phyloP scores from a whole-genome alignment of 2,329 filamentous ascomycete species.

The Alternaria ethzedia region DNA sequence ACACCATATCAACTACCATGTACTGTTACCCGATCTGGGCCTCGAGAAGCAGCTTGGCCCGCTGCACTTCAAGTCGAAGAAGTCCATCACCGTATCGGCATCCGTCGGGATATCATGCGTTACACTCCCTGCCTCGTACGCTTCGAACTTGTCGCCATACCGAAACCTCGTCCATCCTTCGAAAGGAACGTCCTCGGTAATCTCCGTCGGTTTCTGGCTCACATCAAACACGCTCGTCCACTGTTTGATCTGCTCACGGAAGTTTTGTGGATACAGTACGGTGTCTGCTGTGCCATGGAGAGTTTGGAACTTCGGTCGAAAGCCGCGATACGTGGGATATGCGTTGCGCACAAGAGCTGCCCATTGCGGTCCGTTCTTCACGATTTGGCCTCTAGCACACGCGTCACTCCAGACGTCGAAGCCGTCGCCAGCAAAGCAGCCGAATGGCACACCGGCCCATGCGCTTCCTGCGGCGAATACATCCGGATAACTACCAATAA shows the following conservation, averaged over 20 bases:
- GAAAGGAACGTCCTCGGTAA: slow-evolving; percentile 34
- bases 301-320: slow-evolving; percentile 42
- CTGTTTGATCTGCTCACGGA: slow-evolving; percentile 44
- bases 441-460: slow-evolving; percentile 45
- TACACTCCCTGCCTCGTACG: slow-evolving; percentile 38
- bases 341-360: slow-evolving; percentile 35
- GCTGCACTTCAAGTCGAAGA: slow-evolving; percentile 39
- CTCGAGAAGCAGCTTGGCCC: slow-evolving; percentile 26
- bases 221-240: slow-evolving; percentile 42
- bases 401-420: slow-evolving; percentile 42
- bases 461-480: slow-evolving; percentile 45
- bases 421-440: slow-evolving; percentile 42
- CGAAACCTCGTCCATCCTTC: slow-evolving; percentile 38
- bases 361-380: slow-evolving; percentile 41
- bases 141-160: slow-evolving; percentile 42
- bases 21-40: neutral
- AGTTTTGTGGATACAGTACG: slow-evolving; percentile 39
- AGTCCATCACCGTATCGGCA: slow-evolving; percentile 39
- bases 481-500: slow-evolving; percentile 43
- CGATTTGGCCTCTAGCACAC: slow-evolving; percentile 40
- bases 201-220: slow-evolving; percentile 28
- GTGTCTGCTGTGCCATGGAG: slow-evolving; percentile 38
- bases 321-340: slow-evolving; percentile 39
- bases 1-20: neutral
- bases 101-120: slow-evolving; percentile 43